phyloP scores from a whole-genome alignment of 257 asterid genomes.

The Jasminum sambac region DNA sequence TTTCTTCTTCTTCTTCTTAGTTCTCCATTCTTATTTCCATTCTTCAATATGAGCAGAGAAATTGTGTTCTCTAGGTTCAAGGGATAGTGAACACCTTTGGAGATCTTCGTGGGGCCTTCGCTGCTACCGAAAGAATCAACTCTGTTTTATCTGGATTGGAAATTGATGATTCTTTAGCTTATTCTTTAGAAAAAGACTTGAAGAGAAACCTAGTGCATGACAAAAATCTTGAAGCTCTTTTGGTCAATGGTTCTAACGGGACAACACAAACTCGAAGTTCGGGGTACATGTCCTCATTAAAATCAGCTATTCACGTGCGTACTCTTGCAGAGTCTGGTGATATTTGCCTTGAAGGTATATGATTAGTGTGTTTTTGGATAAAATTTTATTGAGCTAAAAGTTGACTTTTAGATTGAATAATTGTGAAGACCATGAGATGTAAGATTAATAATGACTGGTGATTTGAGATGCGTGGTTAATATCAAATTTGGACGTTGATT shows the following conservation, averaged over 20 bases:
- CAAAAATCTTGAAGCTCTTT: constrained; percentile 53
- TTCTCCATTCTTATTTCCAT: constrained; percentile 13
- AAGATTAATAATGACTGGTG: no score
- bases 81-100: constrained; percentile 95
- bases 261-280: constrained; percentile 33
- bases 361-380: no score
- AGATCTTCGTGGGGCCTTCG: constrained; percentile 96
- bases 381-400: no score
- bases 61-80: constrained; percentile 68
- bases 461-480: no score
- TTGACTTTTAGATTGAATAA: no score
- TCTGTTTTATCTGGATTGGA: constrained; percentile 74
- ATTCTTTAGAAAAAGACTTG: constrained; percentile 74
- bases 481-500: no score
- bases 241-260: constrained; percentile 45
- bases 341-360: constrained; percentile 90
- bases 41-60: constrained; percentile 3
- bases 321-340: constrained; percentile 77
- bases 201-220: constrained; percentile 49
- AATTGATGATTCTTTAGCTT: constrained; percentile 82
- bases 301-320: constrained; percentile 57
- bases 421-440: no score
- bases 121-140: constrained; percentile 90
- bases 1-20: constrained; percentile 22
- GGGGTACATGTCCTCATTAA: constrained; percentile 71